Conservation (phyloP, 2,329 filamentous ascomycete genomes). For the Periconia digitata region DNA sequence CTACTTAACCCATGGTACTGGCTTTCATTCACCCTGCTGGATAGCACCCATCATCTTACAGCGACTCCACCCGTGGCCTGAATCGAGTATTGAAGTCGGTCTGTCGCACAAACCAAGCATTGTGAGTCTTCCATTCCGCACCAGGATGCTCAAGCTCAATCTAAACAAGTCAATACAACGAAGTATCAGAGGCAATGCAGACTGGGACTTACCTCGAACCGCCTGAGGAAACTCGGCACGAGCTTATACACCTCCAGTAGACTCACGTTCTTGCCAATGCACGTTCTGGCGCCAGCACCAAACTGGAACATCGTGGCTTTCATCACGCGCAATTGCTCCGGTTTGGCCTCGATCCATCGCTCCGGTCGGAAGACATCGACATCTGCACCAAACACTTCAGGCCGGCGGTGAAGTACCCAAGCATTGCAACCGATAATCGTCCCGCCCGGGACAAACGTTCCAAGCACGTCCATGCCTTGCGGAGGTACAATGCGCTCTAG, state of each 20-base stretch:
- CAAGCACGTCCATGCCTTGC: constrained; percentile 64
- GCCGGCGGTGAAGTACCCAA: constrained; percentile 71
- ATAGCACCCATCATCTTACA: constrained; percentile 3
- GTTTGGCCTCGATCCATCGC: constrained; percentile 60
- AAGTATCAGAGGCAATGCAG: too few relatives aligned
- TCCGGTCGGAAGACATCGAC: constrained; percentile 69
- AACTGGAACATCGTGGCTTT: constrained; percentile 72
- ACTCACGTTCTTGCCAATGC: constrained; percentile 60
- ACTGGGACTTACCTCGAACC: constrained; percentile 57
- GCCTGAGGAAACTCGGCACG: constrained; percentile 60
- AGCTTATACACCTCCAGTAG: constrained; percentile 55
- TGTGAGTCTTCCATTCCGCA: constrained; percentile 51
- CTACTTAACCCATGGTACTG: too few relatives aligned
- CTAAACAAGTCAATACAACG: constrained; percentile 18
- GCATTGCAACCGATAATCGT: constrained; percentile 75
- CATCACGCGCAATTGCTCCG: constrained; percentile 65
- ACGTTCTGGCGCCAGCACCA: constrained; percentile 70
- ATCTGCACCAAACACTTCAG: constrained; percentile 68
- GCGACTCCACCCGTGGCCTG: constrained; percentile 23
- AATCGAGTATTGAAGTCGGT: constrained; percentile 49
- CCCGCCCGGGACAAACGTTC: constrained; percentile 64
- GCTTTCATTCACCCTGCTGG: too few relatives aligned
- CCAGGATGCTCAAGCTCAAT: constrained; percentile 44
- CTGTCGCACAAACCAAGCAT: constrained; percentile 58
- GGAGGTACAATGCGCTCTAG: constrained; percentile 73